Evolutionary conservation across 768 basidiomycete genomes (phyloP), one percentile per base, ranked within the genome.

Genomic region (Amanita jacksonii): DNA sequence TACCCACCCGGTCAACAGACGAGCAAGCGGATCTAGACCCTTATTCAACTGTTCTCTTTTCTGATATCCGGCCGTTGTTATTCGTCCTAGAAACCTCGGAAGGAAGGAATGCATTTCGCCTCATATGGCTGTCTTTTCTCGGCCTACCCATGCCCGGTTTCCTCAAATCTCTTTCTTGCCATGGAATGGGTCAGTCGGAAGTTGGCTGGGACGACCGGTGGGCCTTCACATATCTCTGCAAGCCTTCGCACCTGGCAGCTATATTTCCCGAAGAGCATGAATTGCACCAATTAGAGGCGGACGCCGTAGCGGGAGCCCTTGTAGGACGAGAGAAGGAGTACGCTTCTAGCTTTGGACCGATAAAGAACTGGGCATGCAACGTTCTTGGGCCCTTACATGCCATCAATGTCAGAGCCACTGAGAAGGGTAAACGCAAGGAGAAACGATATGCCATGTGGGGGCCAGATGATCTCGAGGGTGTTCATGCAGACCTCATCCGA

Each of bases 141-240:
- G 85, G 88, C 16, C 69, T 89, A 22, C 73, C 81, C 52, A 63
- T 86, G 22, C 86, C 88, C 32, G 84, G 82, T 1, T 71, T 87
- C 53, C 54, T 67, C 22, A 38, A 19, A 51, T 61, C 16, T 67
- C 67, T 2, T 51, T 77, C 35, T 62, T 66, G 2, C 36, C 53
- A 7, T 34, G 15, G 25, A 10, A 32, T 20, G 22, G 22, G n/a
- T 3, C 45, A 49, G 20, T 22, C 30, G 4, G 54, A 62, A 13
- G 49, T 62, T 25, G 65, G 71, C 43, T 72, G 72, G 68, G 83
- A 87, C 58, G 85, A 87, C 54, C 68, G 79, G 43, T 89, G 85
- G 85, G 69, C 66, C 44, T 56, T 62, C 51, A 64, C 62, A 12
- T 64, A 74, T 51, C 58, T 86, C 10, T 61, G 62, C 13, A 66